These are phyloP conservation scores for Trametes gibbosa DNA, from an alignment of 768 basidiomycete species.

Conservation along the genomic window DNA sequence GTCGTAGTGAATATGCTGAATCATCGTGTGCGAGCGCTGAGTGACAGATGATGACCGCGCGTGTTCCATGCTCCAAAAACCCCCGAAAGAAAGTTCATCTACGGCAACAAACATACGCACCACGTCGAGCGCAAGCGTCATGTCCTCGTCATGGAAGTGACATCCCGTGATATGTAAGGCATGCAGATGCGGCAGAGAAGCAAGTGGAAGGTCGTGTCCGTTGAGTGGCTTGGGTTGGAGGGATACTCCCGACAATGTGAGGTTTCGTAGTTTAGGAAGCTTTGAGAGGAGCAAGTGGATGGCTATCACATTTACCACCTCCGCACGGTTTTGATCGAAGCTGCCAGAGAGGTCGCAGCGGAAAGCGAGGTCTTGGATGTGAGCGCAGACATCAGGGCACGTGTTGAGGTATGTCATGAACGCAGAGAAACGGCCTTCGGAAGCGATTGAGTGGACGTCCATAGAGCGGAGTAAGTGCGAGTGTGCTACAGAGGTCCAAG, in stretches of 20 bases:
- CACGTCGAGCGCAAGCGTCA: background rate
- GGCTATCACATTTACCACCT: background rate
- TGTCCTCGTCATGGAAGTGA: background rate
- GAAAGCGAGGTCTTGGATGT: background rate
- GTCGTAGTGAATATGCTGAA: background rate
- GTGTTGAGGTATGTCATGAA: background rate
- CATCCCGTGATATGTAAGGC: background rate
- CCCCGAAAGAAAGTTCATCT: background rate
- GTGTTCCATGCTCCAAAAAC: background rate
- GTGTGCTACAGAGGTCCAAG: background rate
- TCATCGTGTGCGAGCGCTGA: background rate
- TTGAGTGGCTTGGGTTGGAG: background rate
- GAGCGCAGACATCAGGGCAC: background rate
- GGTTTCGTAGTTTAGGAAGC: background rate
- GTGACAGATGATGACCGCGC: background rate
- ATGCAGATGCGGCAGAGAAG: background rate
- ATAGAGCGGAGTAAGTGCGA: constrained; percentile 2
- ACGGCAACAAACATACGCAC: background rate
- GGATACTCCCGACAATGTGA: background rate
- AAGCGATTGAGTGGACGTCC: background rate
- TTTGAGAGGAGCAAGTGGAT: background rate
- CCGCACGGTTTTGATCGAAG: background rate
- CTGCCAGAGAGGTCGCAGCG: background rate
- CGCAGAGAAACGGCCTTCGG: background rate
- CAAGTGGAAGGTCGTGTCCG: background rate